phyloP scores from a whole-genome alignment of 2,329 filamentous ascomycete genomes.

The Fusarium coicis region DNA sequence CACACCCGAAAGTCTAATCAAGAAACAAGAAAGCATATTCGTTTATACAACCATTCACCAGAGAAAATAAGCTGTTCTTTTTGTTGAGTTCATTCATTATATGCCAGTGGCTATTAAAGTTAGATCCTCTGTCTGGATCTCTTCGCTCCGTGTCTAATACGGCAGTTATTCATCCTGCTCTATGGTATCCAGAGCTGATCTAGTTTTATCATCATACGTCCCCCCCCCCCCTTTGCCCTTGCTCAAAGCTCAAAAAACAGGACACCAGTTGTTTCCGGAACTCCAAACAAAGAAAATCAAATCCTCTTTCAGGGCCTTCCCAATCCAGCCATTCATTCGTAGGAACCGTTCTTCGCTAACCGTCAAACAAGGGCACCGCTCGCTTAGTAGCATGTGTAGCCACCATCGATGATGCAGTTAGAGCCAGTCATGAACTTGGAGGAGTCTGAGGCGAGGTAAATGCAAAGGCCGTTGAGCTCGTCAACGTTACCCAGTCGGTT shows the following conservation, averaged over 20 bases:
- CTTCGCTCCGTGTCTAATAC: slow-evolving; percentile 21
- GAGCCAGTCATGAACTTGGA: slow-evolving; percentile 81
- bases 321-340: not conserved
- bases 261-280: slow-evolving; percentile 26
- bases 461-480: slow-evolving; percentile 80
- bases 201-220: slow-evolving; percentile 31
- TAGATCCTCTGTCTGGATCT: slow-evolving; percentile 25
- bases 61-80: not conserved
- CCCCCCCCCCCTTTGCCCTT: not conserved
- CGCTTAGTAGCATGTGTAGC: slow-evolving; percentile 71
- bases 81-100: not conserved
- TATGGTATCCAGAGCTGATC: slow-evolving; percentile 33
- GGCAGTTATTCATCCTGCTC: slow-evolving; percentile 18
- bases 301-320: not conserved
- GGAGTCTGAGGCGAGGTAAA: slow-evolving; percentile 79
- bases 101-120: slow-evolving; percentile 27
- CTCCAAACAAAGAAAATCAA: slow-evolving; percentile 37
- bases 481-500: slow-evolving; percentile 77
- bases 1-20: slow-evolving; percentile 14
- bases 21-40: not conserved
- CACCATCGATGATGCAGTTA: slow-evolving; percentile 78
- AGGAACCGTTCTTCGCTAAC: slow-evolving; percentile 1
- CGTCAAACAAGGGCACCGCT: slow-evolving; percentile 11
- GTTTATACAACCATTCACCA: not conserved
- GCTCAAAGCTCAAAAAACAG: slow-evolving; percentile 7